Conservation (phyloP, 139 green algal species). For the Spirogloea muscicola region DNA sequence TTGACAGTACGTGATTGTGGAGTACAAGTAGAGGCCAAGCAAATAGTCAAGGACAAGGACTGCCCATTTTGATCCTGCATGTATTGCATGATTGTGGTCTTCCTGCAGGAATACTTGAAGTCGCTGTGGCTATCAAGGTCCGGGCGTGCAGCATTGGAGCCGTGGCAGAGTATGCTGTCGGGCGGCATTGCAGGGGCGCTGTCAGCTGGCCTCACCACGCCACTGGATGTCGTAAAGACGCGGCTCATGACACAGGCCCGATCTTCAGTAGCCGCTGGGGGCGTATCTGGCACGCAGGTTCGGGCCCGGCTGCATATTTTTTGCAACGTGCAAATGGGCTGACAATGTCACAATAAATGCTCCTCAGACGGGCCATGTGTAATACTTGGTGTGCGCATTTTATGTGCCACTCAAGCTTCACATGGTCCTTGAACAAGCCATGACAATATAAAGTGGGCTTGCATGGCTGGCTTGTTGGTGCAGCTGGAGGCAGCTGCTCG, state of each 20-base stretch:
- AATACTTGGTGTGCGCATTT: background rate
- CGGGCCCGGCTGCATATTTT: background rate
- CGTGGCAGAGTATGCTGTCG: conserved; percentile 39
- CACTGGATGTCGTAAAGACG: conserved; percentile 97
- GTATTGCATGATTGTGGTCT: too few species aligned
- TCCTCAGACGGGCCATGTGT: background rate
- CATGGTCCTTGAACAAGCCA: background rate
- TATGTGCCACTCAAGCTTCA: background rate
- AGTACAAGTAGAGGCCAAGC: too few species aligned
- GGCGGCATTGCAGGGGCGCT: conserved; percentile 66
- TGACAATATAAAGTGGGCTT: background rate
- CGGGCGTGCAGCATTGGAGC: background rate
- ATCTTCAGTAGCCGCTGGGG: background rate
- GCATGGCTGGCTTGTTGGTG: background rate
- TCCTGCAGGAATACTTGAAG: conserved; percentile 37
- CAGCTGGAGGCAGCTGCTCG: conserved; percentile 21
- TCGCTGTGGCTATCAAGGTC: background rate
- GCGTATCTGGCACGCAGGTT: conserved; percentile 19
- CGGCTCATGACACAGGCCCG: conserved; percentile 57
- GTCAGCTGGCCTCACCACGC: conserved; percentile 80
- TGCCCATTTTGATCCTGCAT: too few species aligned
- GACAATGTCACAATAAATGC: background rate
- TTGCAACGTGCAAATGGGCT: background rate
- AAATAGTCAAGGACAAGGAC: too few species aligned
- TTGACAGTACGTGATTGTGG: too few species aligned